Conservation (phyloP, 1,284 basidiomycete genomes). For the Tilletiopsis washingtonensis region DNA sequence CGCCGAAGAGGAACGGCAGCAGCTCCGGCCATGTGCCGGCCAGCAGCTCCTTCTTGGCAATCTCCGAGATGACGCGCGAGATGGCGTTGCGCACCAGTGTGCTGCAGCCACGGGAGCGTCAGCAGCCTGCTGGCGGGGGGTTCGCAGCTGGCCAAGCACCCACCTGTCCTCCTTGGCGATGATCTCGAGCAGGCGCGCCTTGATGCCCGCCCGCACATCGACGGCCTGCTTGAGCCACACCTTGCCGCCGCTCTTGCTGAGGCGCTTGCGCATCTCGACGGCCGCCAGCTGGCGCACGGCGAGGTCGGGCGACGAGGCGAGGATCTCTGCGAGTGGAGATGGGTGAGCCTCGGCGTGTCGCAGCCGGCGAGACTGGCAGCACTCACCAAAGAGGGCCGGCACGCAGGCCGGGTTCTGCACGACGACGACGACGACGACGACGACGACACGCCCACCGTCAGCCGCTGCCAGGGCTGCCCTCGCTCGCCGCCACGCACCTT, state of each 20-base stretch:
- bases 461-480: no score
- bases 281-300: slow-evolving; percentile 86
- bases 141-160: slow-evolving; percentile 41
- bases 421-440: no score
- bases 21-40: slow-evolving; percentile 76
- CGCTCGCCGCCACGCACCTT: no score
- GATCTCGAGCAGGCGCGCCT: slow-evolving; percentile 70
- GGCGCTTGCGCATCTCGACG: slow-evolving; percentile 93
- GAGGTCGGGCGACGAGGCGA: slow-evolving; percentile 72
- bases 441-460: no score
- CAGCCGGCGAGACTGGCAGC: no score
- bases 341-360: no score
- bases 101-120: slow-evolving; percentile 50
- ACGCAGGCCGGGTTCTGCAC: slow-evolving; percentile 84
- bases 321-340: no score
- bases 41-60: slow-evolving; percentile 82
- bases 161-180: slow-evolving; percentile 72
- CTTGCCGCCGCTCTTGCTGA: slow-evolving; percentile 69
- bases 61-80: slow-evolving; percentile 84
- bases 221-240: slow-evolving; percentile 72
- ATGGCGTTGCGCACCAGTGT: slow-evolving; percentile 68
- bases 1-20: slow-evolving; percentile 76
- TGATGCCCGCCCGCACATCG: slow-evolving; percentile 72
- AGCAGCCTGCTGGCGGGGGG: slow-evolving; percentile 4
- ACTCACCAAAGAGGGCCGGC: slow-evolving; percentile 79